Conservation (phyloP, 1,284 basidiomycete genomes). For the Anthracocystis panici-leucophaei region DNA sequence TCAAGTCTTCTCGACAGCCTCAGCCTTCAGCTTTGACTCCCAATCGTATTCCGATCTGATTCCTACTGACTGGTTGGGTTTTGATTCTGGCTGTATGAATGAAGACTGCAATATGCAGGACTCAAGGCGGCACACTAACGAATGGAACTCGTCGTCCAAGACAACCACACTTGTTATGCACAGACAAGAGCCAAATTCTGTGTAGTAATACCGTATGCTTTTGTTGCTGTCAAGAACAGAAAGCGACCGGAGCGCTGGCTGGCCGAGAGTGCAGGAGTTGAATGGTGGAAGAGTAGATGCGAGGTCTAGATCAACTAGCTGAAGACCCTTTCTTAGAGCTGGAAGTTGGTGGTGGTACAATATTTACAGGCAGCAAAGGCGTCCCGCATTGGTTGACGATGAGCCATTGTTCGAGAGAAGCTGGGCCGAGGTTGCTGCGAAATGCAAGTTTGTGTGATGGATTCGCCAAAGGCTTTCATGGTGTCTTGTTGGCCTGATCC, state of each 20-base stretch:
- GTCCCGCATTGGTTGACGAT: too few relatives aligned
- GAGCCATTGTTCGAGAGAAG: background rate
- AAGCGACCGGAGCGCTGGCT: background rate
- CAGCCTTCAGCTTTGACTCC: background rate
- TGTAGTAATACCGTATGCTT: background rate
- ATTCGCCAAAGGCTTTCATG: constrained; percentile 8
- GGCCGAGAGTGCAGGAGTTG: background rate
- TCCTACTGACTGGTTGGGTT: background rate
- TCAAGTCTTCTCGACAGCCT: too few relatives aligned
- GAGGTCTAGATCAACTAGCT: background rate
- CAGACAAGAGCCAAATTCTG: background rate
- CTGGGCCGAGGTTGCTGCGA: background rate
- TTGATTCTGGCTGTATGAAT: background rate
- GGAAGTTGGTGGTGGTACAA: constrained; percentile 22
- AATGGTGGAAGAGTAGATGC: constrained; percentile 24
- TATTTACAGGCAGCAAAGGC: constrained; percentile 25
- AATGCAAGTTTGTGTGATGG: constrained; percentile 4
- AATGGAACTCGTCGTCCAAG: too few relatives aligned
- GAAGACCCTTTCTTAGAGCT: background rate
- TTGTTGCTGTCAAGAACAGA: background rate
- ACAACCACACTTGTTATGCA: too few relatives aligned
- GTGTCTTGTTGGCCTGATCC: constrained; percentile 24
- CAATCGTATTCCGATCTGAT: background rate
- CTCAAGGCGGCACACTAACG: background rate
- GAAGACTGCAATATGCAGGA: background rate